Evolutionary conservation across 257 asterid species (phyloP).

Genomic region (Solanum pennellii): DNA sequence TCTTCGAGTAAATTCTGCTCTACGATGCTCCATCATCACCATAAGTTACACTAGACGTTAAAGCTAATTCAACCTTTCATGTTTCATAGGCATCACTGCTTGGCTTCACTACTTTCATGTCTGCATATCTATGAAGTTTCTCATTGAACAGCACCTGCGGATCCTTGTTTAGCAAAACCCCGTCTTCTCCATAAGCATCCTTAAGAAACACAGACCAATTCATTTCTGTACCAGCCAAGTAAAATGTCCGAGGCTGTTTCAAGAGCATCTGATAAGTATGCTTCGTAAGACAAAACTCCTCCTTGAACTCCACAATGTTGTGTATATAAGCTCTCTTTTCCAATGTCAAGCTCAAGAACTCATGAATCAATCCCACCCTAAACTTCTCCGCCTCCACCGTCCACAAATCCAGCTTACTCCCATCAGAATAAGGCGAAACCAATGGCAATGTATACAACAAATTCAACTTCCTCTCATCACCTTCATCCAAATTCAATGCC

Average conservation of each 20-base stretch:
- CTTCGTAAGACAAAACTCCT: conserved; percentile 73
- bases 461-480: conserved; percentile 64
- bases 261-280: conserved; percentile 78
- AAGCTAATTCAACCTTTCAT: neutral
- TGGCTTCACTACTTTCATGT: conserved; percentile 34
- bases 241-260: conserved; percentile 76
- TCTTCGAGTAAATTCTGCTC: neutral
- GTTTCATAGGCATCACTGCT: neutral
- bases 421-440: conserved; percentile 92
- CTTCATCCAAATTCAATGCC: conserved; percentile 55
- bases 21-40: neutral
- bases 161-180: conserved; percentile 51
- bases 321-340: conserved; percentile 94
- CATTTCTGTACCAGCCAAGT: conserved; percentile 93
- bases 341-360: conserved; percentile 87
- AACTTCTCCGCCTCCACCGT: conserved; percentile 90
- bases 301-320: conserved; percentile 91
- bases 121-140: conserved; percentile 50
- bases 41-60: neutral
- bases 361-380: conserved; percentile 77
- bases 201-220: conserved; percentile 91
- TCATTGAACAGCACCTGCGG: conserved; percentile 68
- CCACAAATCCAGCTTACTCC: conserved; percentile 70
- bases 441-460: conserved; percentile 76
- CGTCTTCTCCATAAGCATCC: conserved; percentile 78